Percentiles rank a stretch among this genome's conserved stretches.
These are phyloP conservation scores for Talaromyces marneffei DNA, from an alignment of 2,329 filamentous ascomycete species.

Conservation along the genomic window DNA sequence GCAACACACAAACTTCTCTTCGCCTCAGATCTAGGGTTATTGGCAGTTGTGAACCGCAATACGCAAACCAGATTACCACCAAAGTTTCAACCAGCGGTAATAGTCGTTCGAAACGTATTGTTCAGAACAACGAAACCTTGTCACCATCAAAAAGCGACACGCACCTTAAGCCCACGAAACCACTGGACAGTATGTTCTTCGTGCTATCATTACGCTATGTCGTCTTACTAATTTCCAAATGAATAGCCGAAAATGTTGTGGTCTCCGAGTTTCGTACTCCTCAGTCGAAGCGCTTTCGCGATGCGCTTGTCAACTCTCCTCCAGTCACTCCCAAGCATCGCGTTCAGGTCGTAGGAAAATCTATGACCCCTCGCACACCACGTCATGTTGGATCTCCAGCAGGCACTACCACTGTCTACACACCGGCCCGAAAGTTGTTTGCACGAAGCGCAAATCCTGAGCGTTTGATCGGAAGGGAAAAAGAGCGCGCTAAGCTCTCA, in stretches of 20 bases:
- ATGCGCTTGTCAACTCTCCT: slow-evolving; percentile 64
- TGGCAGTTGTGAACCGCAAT: slow-evolving; percentile 18
- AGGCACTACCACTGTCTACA: slow-evolving; percentile 70
- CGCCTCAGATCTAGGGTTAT: slow-evolving; percentile 35
- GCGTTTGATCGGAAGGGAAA: slow-evolving; percentile 70
- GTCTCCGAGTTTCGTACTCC: slow-evolving; percentile 42
- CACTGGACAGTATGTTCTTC: slow-evolving; percentile 28
- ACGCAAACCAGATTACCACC: slow-evolving; percentile 24
- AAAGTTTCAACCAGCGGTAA: slow-evolving; percentile 27
- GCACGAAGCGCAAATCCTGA: slow-evolving; percentile 70
- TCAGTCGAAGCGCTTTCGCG: slow-evolving; percentile 59
- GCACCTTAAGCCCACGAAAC: slow-evolving; percentile 37
- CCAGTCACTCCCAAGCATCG: slow-evolving; percentile 78
- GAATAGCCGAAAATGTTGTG: slow-evolving; percentile 40
- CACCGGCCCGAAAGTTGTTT: slow-evolving; percentile 80
- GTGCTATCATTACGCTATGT: background rate
- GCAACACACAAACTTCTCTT: slow-evolving; percentile 23
- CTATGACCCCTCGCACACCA: slow-evolving; percentile 72
- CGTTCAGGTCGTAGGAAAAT: slow-evolving; percentile 68
- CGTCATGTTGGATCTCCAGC: slow-evolving; percentile 64
- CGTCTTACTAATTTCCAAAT: background rate
- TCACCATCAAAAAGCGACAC: slow-evolving; percentile 46
- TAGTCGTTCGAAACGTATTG: slow-evolving; percentile 46
- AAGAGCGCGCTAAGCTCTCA: slow-evolving; percentile 59
- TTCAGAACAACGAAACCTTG: slow-evolving; percentile 37